phyloP scores from a whole-genome alignment of 192 early-diverging fungal species.

The Fimicolochytrium jonesii region DNA sequence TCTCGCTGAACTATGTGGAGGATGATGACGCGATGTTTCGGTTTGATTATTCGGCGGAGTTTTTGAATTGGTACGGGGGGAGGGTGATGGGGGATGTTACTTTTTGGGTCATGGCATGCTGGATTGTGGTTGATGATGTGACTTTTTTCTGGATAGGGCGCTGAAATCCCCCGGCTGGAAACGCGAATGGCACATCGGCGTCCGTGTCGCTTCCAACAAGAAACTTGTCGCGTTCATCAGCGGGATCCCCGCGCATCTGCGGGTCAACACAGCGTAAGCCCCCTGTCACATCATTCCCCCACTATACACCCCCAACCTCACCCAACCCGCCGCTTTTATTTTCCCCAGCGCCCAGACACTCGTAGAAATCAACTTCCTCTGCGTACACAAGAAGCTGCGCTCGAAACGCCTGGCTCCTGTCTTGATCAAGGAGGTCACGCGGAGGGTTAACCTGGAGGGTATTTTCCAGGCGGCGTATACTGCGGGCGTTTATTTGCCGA shows the following conservation, averaged over 20 bases:
- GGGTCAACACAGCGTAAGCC: slow-evolving; percentile 67
- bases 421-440: slow-evolving; percentile 95
- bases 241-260: slow-evolving; percentile 81
- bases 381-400: slow-evolving; percentile 93
- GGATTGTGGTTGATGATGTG: too few relatives aligned
- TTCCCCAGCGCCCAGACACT: slow-evolving; percentile 42
- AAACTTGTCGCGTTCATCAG: slow-evolving; percentile 95
- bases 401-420: slow-evolving; percentile 92
- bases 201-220: slow-evolving; percentile 71
- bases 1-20: slow-evolving; percentile 95
- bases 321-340: too few relatives aligned
- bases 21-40: slow-evolving; percentile 94
- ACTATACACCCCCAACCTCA: too few relatives aligned
- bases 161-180: slow-evolving; percentile 90
- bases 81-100: too few relatives aligned
- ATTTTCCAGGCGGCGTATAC: slow-evolving; percentile 99
- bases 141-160: too few relatives aligned
- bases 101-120: too few relatives aligned
- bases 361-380: slow-evolving; percentile 98
- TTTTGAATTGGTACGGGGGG: slow-evolving; percentile 76
- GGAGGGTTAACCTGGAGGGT: slow-evolving; percentile 82
- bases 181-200: slow-evolving; percentile 86
- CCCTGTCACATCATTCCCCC: neutral
- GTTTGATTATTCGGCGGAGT: slow-evolving; percentile 91
- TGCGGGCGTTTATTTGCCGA: slow-evolving; percentile 85